Percentiles rank a stretch among this genome's conserved stretches.
These are phyloP conservation scores for Juglanconis juglandina DNA, from an alignment of 2,329 filamentous ascomycete species.

Conservation along the genomic window DNA sequence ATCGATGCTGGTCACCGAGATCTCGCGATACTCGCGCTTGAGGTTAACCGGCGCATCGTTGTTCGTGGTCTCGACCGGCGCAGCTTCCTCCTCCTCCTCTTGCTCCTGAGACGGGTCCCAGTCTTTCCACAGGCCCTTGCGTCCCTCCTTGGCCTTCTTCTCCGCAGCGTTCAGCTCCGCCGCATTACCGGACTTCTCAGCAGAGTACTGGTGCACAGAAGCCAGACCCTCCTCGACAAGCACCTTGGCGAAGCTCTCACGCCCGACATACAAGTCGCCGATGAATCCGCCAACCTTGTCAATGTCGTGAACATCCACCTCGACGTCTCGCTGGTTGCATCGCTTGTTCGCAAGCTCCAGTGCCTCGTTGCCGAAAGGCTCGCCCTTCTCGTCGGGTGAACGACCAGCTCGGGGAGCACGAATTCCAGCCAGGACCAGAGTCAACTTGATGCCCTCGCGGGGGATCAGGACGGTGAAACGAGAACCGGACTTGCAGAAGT, in stretches of 20 bases:
- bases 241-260: slow-evolving; percentile 91
- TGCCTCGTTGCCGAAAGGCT: slow-evolving; percentile 93
- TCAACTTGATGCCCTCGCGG: slow-evolving; percentile 89
- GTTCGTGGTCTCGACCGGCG: slow-evolving; percentile 48
- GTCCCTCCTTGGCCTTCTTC: slow-evolving; percentile 80
- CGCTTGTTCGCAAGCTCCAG: slow-evolving; percentile 85
- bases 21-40: slow-evolving; percentile 90
- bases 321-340: slow-evolving; percentile 90
- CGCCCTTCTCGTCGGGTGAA: slow-evolving; percentile 73
- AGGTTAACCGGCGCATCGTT: slow-evolving; percentile 53
- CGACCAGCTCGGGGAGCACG: slow-evolving; percentile 79
- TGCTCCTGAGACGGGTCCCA: slow-evolving; percentile 88
- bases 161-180: slow-evolving; percentile 85
- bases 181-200: slow-evolving; percentile 89
- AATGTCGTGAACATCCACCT: slow-evolving; percentile 89
- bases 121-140: slow-evolving; percentile 87
- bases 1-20: slow-evolving; percentile 88
- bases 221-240: slow-evolving; percentile 93
- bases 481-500: slow-evolving; percentile 96
- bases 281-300: slow-evolving; percentile 99
- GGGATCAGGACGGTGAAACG: slow-evolving; percentile 90
- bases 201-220: slow-evolving; percentile 89
- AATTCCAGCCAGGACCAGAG: slow-evolving; percentile 89
- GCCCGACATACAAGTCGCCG: slow-evolving; percentile 86
- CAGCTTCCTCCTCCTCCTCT: slow-evolving; percentile 51